Evolutionary conservation across 768 basidiomycete genomes (phyloP).

Genomic region (Suillus variegatus): DNA sequence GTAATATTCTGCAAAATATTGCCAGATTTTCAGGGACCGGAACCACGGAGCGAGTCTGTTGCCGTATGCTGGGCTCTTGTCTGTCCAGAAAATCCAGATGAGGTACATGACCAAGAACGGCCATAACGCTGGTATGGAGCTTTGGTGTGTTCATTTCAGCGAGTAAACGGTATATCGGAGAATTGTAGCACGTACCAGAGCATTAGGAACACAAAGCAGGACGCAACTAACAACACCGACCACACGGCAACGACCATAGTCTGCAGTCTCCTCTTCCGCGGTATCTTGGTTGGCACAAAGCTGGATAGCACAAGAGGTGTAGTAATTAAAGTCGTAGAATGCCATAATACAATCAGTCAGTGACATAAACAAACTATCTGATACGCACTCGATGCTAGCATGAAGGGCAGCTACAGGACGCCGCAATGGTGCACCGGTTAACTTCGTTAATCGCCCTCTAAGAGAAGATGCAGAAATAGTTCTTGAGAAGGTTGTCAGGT

Average conservation of each 20-base stretch:
- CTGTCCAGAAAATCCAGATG: constrained; percentile 76
- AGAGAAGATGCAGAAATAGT: constrained; percentile 63
- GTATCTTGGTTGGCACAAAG: constrained; percentile 86
- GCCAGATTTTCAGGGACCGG: constrained; percentile 71
- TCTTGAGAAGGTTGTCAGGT: constrained; percentile 42
- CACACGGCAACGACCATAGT: constrained; percentile 87
- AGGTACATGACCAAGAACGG: constrained; percentile 76
- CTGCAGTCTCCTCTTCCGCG: constrained; percentile 83
- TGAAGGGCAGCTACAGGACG: constrained; percentile 66
- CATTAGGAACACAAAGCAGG: constrained; percentile 68
- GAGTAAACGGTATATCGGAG: background rate
- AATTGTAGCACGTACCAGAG: constrained; percentile 60
- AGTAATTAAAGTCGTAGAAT: background rate
- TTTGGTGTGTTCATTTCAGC: constrained; percentile 31
- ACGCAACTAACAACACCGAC: constrained; percentile 79
- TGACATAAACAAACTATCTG: constrained; percentile 28
- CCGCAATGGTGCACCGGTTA: constrained; percentile 58
- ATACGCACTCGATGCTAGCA: constrained; percentile 65
- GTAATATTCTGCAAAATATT: constrained; percentile 90
- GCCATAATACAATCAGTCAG: background rate
- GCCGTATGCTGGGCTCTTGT: constrained; percentile 73
- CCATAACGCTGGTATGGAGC: constrained; percentile 90
- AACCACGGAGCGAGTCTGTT: constrained; percentile 76
- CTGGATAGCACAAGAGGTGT: constrained; percentile 34
- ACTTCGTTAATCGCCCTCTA: constrained; percentile 59